These are phyloP conservation scores for Baorangia bicolor DNA, from an alignment of 768 basidiomycete genomes.

Conservation along the genomic window DNA sequence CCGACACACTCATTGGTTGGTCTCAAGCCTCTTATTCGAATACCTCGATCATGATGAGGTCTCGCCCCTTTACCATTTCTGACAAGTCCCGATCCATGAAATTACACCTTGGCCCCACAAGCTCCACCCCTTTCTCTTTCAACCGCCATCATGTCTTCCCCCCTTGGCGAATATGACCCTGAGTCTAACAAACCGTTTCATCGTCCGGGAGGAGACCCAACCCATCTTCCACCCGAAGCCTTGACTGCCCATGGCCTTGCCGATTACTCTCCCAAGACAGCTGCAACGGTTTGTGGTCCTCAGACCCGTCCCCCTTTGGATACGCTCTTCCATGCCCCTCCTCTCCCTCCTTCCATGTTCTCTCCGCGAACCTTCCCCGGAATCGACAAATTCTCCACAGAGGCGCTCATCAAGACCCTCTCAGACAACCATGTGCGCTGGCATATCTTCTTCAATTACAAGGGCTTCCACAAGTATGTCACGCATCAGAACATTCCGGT, in stretches of 20 bases:
- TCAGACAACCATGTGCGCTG: constrained; percentile 52
- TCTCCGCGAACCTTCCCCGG: constrained; percentile 39
- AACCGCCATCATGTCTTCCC: constrained; percentile 13
- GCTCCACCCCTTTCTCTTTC: not conserved
- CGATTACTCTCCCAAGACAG: constrained; percentile 20
- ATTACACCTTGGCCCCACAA: too few relatives aligned
- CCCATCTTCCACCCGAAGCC: constrained; percentile 17
- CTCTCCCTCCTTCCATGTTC: constrained; percentile 29
- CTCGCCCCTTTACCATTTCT: not conserved
- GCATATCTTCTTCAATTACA: constrained; percentile 54
- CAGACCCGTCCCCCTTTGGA: constrained; percentile 13
- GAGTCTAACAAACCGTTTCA: constrained; percentile 14
- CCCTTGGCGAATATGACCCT: constrained; percentile 3
- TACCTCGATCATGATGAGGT: not conserved
- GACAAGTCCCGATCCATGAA: not conserved
- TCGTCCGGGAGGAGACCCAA: constrained; percentile 19
- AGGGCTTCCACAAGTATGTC: constrained; percentile 33
- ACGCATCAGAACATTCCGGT: not conserved
- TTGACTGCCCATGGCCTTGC: constrained; percentile 22
- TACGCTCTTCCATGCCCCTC: constrained; percentile 23
- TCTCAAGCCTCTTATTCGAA: too few relatives aligned
- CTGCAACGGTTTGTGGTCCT: constrained; percentile 9
- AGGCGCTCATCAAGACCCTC: constrained; percentile 40
- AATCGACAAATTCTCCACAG: constrained; percentile 37
- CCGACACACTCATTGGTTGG: too few relatives aligned